These are phyloP conservation scores for Sordariomycetes sp. DNA, from an alignment of 2,329 filamentous ascomycete genomes.

Conservation along the genomic window DNA sequence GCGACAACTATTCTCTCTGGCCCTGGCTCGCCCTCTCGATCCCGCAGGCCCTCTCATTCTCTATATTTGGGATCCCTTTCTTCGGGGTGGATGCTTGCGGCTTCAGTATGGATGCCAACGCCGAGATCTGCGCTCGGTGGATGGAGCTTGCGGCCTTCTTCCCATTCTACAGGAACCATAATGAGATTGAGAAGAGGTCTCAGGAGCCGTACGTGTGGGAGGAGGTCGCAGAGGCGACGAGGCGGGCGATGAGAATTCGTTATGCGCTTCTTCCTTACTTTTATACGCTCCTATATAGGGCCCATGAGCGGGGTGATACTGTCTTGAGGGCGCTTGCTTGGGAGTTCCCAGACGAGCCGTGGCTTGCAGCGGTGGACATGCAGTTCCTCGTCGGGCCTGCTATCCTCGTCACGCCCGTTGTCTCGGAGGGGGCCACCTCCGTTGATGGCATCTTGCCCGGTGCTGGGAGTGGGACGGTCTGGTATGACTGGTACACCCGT, in stretches of 20 bases:
- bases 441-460: conserved; percentile 35
- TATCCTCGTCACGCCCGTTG: conserved; percentile 34
- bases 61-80: conserved; percentile 57
- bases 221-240: conserved; percentile 47
- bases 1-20: conserved; percentile 61
- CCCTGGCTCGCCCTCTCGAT: conserved; percentile 66
- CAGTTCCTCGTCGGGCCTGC: conserved; percentile 37
- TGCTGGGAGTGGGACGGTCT: conserved; percentile 19
- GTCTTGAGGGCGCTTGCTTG: conserved; percentile 61
- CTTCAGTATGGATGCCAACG: conserved; percentile 49
- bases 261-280: conserved; percentile 73
- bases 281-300: conserved; percentile 55
- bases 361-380: conserved; percentile 29
- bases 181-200: conserved; percentile 23
- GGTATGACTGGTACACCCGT: conserved; percentile 40
- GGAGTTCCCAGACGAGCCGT: conserved; percentile 42
- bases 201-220: conserved; percentile 63
- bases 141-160: conserved; percentile 56
- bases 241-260: conserved; percentile 56
- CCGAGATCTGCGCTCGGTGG: conserved; percentile 56
- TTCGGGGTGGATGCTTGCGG: conserved; percentile 66
- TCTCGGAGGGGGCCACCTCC: conserved; percentile 25
- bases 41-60: conserved; percentile 62
- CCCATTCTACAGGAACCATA: conserved; percentile 61
- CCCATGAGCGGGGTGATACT: conserved; percentile 48